Evolutionary conservation across 305 asterid species (phyloP), one percentile per base, ranked within the genome.

Genomic region (Withania somnifera): DNA sequence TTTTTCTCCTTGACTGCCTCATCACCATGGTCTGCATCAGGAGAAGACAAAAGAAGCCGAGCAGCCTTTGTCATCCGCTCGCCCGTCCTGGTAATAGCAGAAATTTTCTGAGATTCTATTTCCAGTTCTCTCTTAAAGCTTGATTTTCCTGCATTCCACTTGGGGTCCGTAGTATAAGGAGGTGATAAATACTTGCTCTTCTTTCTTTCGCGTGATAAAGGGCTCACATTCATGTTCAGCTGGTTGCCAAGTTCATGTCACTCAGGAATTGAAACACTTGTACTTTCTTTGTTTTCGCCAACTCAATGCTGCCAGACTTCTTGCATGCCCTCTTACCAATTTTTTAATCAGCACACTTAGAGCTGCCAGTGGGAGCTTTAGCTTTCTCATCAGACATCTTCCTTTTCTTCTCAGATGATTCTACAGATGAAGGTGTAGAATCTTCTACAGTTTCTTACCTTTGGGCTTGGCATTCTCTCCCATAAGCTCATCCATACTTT

Each of bases 181-280:
- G 95, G 92, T 77, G 95, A 94, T 2, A 95, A 84, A 85, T 91
- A 94, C 90, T 89, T 93, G 87, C 99, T 95, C 86, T 85, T 91
- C 91, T 89, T 95, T 87, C 98, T 91, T 82, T 89, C 96, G 92
- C 99, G 88, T 1, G 97, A 90, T 20, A 89, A 77, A 73, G 87
- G 81, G 42, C 83, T 78, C 34, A 4, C 79, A 50, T 28, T 75
- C 20, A 26, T 73, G 58, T 47, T 60, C 20, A 0, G 42, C 28
- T 50, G 60, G n/a, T 50, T 26, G 11, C 42, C 60, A 15, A 75
- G 9, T 50, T 50, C 79, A 9, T 26, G 61, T 8, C 28, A 26
- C 11, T 26, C 79, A 9, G 61, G 79, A 47, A 75, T 75, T 47
- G 61, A 75, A 75, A 61, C 81, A 57, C 60, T 73, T 63, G n/a